Evolutionary conservation across 192 early-diverging fungal genomes (phyloP), one percentile per base, ranked within the genome.

Genomic region (Chytriomyces sp.): DNA sequence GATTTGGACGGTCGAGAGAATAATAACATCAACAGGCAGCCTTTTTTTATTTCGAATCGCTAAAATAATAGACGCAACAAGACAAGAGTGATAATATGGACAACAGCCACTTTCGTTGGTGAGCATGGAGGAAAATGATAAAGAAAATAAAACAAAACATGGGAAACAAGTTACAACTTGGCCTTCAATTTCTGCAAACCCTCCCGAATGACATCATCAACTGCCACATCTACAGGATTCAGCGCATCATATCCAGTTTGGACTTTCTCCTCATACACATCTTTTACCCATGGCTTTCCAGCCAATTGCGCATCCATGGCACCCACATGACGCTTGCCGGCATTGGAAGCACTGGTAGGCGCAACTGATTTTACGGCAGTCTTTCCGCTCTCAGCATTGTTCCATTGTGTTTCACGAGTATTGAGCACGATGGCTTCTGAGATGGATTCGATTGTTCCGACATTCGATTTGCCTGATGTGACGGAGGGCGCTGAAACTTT

Each of bases 151-250:
- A 57, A 57, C 35, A 35, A 35, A 35, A 35, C 35, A 35, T 35
- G 35, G 35, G 4, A 35, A 57, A 57, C 13, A 13, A 24, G 20
- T 73, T 45, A 73, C 72, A 73, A 59, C 72, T 73, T 73, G 11
- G 72, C 72, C 18, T 62, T 73, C 72, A 73, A 73, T 45, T 73
- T 73, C 7, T 20, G 20, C 20, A 72, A 18, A 7, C 69, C 69
- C 53, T 73, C 72, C 8, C 23, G n/a, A 35, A 73, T 35, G 10
- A 73, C 72, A 44, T 63, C 57, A 63, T 73, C 72, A 6, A 73
- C 72, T 61, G 57, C 72, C 11, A 59, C 72, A 61, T 73, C 72
- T 2, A 73, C 72, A 45, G 72, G 72, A 23, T 73, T 73, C 72
- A 63, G 11, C 4, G 20, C 44, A 26, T 73, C 60, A 57, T 20